Evolutionary conservation across 2,329 filamentous ascomycete genomes (phyloP).

Genomic region (Aureobasidium sp.): DNA sequence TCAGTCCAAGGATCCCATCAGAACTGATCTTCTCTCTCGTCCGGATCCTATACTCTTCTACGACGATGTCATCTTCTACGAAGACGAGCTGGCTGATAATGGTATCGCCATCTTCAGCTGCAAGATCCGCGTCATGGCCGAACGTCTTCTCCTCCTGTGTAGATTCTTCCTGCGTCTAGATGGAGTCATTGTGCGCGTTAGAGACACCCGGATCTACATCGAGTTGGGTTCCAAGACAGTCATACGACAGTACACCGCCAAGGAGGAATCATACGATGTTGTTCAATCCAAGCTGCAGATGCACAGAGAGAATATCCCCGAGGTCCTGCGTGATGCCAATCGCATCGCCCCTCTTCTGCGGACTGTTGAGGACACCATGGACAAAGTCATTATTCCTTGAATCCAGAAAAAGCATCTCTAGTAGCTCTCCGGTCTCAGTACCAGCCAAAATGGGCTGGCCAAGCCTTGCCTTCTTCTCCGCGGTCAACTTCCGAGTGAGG

Average conservation of each 20-base stretch:
- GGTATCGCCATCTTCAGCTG: constrained; percentile 83
- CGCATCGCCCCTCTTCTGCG: constrained; percentile 60
- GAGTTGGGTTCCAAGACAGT: constrained; percentile 75
- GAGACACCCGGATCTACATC: constrained; percentile 85
- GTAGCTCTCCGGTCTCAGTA: background rate
- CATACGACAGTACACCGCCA: constrained; percentile 81
- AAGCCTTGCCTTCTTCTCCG: background rate
- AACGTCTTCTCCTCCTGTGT: constrained; percentile 72
- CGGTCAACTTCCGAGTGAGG: background rate
- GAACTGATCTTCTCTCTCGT: constrained; percentile 74
- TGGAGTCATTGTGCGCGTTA: constrained; percentile 74
- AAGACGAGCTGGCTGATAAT: constrained; percentile 96
- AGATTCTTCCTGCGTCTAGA: constrained; percentile 91
- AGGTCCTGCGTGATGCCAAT: constrained; percentile 72
- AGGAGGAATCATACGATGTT: constrained; percentile 70
- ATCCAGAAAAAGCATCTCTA: background rate
- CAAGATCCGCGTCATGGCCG: constrained; percentile 89
- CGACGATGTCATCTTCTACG: constrained; percentile 91
- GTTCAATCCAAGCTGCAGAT: constrained; percentile 52
- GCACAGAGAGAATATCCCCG: constrained; percentile 63
- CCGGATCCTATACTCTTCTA: constrained; percentile 94
- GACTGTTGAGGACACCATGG: constrained; percentile 58
- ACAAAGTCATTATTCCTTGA: constrained; percentile 29
- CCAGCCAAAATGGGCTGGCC: background rate
- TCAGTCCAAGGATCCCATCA: constrained; percentile 51